These are phyloP conservation scores for Rhynchospora tenuis DNA, from an alignment of 176 grass and related monocot species.

Conservation along the genomic window DNA sequence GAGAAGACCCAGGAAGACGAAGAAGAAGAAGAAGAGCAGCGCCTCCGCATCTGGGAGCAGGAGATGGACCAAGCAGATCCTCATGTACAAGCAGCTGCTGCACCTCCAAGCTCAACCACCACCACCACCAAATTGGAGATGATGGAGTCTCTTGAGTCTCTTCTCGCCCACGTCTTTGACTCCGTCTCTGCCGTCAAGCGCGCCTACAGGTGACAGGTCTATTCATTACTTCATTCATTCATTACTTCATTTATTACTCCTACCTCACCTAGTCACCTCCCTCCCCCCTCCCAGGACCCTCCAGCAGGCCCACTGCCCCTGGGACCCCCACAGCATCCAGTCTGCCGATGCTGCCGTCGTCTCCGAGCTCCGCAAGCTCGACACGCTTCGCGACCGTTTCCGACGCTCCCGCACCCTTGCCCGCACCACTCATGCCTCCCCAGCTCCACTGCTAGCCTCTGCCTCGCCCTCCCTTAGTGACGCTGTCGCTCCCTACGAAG, in stretches of 20 bases:
- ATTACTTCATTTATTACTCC: too few species aligned
- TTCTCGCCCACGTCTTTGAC: constrained; percentile 79
- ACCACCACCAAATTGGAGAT: constrained; percentile 19
- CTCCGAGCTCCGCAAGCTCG: constrained; percentile 74
- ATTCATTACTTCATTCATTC: too few species aligned
- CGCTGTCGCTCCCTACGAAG: constrained; percentile 83
- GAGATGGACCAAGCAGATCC: neutral
- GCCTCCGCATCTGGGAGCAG: constrained; percentile 76
- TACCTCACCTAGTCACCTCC: too few species aligned
- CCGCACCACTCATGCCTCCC: constrained; percentile 3
- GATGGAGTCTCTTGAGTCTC: constrained; percentile 61
- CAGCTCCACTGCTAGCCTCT: neutral
- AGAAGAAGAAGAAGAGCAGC: constrained; percentile 39
- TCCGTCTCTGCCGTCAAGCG: constrained; percentile 67
- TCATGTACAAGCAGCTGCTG: neutral
- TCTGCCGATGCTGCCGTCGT: constrained; percentile 64
- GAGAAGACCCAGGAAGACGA: neutral
- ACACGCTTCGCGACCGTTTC: constrained; percentile 70
- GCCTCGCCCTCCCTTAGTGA: constrained; percentile 43
- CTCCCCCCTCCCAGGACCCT: constrained; percentile 25
- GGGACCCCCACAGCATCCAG: constrained; percentile 83
- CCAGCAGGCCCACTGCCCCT: constrained; percentile 80
- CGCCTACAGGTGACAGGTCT: constrained; percentile 54
- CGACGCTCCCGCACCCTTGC: constrained; percentile 33
- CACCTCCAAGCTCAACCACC: neutral